Evolutionary conservation across 1,284 basidiomycete species (phyloP).

Genomic region (Cryptococcus floricola): DNA sequence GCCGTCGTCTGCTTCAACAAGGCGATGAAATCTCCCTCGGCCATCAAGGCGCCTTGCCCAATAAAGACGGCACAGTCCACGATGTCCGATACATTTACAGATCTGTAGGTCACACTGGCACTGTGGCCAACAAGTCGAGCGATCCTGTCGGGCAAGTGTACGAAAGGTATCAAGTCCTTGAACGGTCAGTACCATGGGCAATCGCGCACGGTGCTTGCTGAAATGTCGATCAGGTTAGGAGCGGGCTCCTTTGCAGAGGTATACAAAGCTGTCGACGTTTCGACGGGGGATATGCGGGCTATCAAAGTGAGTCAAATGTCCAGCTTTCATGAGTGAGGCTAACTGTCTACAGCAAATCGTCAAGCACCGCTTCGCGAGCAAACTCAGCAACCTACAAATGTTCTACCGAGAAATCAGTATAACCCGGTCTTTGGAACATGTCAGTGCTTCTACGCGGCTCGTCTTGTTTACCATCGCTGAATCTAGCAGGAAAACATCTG

Average conservation of each 20-base stretch:
- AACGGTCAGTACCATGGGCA: conserved; percentile 26
- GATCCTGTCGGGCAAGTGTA: conserved; percentile 50
- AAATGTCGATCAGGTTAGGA: conserved; percentile 34
- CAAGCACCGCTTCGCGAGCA: conserved; percentile 49
- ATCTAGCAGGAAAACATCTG: conserved; percentile 66
- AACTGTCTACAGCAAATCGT: conserved; percentile 33
- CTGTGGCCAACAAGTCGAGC: too few relatives aligned
- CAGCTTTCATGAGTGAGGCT: conserved; percentile 31
- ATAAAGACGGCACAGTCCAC: conserved; percentile 12
- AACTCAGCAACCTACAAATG: conserved; percentile 51
- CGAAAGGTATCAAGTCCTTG: conserved; percentile 43
- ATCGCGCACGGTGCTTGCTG: background rate
- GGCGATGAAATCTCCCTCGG: conserved; percentile 82
- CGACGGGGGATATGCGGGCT: conserved; percentile 43
- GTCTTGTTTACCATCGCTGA: background rate
- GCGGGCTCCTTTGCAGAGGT: conserved; percentile 50
- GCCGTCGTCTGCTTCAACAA: conserved; percentile 59
- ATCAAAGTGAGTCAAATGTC: conserved; percentile 40
- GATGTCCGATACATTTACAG: conserved; percentile 53
- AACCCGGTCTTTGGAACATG: conserved; percentile 67
- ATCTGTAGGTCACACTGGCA: conserved; percentile 34
- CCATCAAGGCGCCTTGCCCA: conserved; percentile 51
- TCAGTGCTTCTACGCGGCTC: conserved; percentile 24
- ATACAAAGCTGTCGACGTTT: conserved; percentile 45
- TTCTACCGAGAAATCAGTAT: conserved; percentile 76